Evolutionary conservation across 306 rosid genomes (phyloP), one percentile per base, ranked within the genome.

Genomic region (Myrica gale): DNA sequence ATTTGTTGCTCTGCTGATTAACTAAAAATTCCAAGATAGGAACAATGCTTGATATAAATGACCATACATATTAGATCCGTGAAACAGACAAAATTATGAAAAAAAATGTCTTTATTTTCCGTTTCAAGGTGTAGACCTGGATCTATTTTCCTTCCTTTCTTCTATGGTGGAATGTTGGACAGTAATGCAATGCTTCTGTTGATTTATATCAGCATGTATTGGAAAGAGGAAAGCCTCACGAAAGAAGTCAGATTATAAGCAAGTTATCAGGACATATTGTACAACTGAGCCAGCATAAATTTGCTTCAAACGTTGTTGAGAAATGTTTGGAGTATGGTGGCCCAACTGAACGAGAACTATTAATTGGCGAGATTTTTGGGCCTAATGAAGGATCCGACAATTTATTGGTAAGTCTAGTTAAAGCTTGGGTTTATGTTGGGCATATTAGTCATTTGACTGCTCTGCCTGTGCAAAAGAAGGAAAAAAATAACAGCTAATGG

Each of bases 241-340:
- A 90, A 83, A 88, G 92, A 85, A 79, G 88, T 77, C 88, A 85
- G 89, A 90, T 90, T 76, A 88, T 90, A 47, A 48, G 84, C 84
- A 88, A 90, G 84, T 76, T 90, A 63, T 82, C 87, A 1, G 91
- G 96, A 72, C 86, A 86, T 83, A 68, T 90, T 50, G 87, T 88
- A 54, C 87, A 82, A 58, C 79, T 90, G 65, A 86, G 96, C 78
- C 92, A 88, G 82, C 96, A 90, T 79, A 84, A 84, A 37, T 84
- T 74, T 81, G 88, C 88, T 42, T 84, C 88, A 54, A 84, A 81
- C 62, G 88, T 84, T 71, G 68, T 84, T 53, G 88, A 84, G 76
- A 84, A 84, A 78, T 84, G 85, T 68, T 74, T 84, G 79, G 85
- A 78, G 78, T 69, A 84, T 71, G 85, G 85, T 71, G 81, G 79